phyloP scores from a whole-genome alignment of 1,139 yeast species.

The Yamadazyma buinensis region DNA sequence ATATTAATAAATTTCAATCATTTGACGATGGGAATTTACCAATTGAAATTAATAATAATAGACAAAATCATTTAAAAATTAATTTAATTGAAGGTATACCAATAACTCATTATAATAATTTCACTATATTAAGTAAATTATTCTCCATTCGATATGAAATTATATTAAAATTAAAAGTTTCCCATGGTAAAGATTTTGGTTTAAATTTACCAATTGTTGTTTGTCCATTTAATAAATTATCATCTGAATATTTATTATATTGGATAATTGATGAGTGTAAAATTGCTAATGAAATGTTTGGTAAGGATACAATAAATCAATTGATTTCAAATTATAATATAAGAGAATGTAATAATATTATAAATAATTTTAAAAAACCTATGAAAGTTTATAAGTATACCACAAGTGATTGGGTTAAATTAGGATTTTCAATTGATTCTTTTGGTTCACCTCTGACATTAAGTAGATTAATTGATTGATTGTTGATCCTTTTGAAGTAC shows the following conservation, averaged over 20 bases:
- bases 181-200: slow-evolving; percentile 47
- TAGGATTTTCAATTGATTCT: slow-evolving; percentile 34
- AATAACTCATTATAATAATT: slow-evolving; percentile 42
- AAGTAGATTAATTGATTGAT: slow-evolving; percentile 32
- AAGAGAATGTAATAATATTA: slow-evolving; percentile 20
- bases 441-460: slow-evolving; percentile 24
- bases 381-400: slow-evolving; percentile 29
- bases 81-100: slow-evolving; percentile 39
- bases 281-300: slow-evolving; percentile 34
- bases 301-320: slow-evolving; percentile 26
- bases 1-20: slow-evolving; percentile 8
- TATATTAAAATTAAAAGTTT: slow-evolving; percentile 44
- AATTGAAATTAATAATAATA: slow-evolving; percentile 11
- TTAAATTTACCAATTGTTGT: slow-evolving; percentile 50
- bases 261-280: slow-evolving; percentile 57
- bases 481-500: too few species aligned
- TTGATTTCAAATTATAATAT: slow-evolving; percentile 20
- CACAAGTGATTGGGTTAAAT: slow-evolving; percentile 32
- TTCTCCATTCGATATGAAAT: slow-evolving; percentile 53
- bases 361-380: slow-evolving; percentile 23
- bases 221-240: slow-evolving; percentile 48
- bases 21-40: slow-evolving; percentile 9
- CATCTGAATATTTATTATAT: slow-evolving; percentile 40
- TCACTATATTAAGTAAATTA: slow-evolving; percentile 48
- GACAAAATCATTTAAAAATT: slow-evolving; percentile 10